A percentile compares a stretch with the other conserved stretches of the same genome.
Conservation (phyloP, 106 monocot species). For the Platanthera guangdongensis region DNA sequence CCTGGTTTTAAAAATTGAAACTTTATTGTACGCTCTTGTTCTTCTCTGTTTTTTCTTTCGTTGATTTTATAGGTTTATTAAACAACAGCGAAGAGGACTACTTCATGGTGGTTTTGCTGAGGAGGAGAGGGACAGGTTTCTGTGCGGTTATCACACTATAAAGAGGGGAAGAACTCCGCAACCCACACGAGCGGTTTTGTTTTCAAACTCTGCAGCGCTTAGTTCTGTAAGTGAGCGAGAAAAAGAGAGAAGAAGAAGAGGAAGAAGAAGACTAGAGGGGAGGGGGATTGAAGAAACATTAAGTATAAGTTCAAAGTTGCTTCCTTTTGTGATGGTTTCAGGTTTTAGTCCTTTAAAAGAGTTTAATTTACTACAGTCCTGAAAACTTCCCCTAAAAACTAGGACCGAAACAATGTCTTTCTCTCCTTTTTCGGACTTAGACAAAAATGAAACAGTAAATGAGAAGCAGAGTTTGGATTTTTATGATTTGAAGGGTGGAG, state of each 20-base stretch:
- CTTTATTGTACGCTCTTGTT: no score
- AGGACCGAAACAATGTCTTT: neutral
- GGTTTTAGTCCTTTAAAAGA: neutral
- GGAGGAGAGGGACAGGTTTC: conserved; percentile 3
- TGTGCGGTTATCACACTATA: neutral
- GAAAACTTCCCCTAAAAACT: neutral
- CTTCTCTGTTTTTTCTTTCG: neutral
- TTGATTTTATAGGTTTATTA: neutral
- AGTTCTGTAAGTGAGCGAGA: neutral
- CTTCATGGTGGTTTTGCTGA: neutral
- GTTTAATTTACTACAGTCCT: neutral
- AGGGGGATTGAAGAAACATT: neutral
- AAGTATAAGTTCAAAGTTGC: neutral
- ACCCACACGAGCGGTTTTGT: conserved; percentile 6
- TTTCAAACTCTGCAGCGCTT: conserved; percentile 1
- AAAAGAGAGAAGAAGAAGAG: neutral
- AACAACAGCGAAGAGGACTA: neutral
- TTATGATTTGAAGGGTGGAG: neutral
- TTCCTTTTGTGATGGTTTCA: neutral
- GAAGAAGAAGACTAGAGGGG: neutral
- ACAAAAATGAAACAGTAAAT: no score
- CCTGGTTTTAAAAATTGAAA: no score
- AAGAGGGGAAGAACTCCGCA: neutral
- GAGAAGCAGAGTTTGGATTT: neutral
- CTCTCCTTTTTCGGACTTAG: neutral